Evolutionary conservation across 352 stramenopile genomes (phyloP).

Genomic region (Blastocystis sp.): DNA sequence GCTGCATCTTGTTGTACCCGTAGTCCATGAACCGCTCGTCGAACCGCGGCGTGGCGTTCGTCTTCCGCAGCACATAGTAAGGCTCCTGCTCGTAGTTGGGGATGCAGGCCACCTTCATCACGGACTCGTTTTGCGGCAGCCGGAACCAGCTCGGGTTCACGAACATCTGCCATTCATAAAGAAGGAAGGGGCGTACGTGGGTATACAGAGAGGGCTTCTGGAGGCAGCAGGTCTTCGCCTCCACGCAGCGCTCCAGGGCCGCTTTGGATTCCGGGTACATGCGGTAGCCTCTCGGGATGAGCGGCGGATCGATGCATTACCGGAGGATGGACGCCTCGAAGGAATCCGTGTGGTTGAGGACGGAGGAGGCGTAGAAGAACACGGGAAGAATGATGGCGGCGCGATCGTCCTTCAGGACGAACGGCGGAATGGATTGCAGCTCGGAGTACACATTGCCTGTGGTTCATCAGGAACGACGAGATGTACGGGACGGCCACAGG

Average conservation of each 20-base stretch:
- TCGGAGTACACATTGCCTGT: slow-evolving; percentile 1
- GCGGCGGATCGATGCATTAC: background rate
- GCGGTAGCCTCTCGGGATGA: background rate
- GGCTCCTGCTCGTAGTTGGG: slow-evolving; percentile 51
- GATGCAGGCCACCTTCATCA: slow-evolving; percentile 1
- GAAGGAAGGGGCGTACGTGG: background rate
- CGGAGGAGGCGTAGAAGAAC: background rate
- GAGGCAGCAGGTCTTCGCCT: background rate
- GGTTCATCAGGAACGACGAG: background rate
- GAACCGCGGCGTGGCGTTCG: background rate
- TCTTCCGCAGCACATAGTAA: slow-evolving; percentile 24
- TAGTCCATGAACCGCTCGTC: slow-evolving; percentile 51
- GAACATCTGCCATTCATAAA: background rate
- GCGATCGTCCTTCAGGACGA: background rate
- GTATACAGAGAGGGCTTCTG: background rate
- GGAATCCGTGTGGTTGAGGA: background rate
- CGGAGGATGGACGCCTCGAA: background rate
- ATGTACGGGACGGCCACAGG: slow-evolving; percentile 49
- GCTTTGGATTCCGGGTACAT: background rate
- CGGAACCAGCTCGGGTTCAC: slow-evolving; percentile 23
- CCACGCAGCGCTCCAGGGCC: background rate
- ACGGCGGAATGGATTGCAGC: background rate
- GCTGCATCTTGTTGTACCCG: slow-evolving; percentile 65
- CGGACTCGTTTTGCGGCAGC: background rate
- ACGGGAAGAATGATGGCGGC: slow-evolving; percentile 6